These are phyloP conservation scores for Microstroma glucosiphilum DNA, from an alignment of 1,284 basidiomycete species.

Conservation along the genomic window DNA sequence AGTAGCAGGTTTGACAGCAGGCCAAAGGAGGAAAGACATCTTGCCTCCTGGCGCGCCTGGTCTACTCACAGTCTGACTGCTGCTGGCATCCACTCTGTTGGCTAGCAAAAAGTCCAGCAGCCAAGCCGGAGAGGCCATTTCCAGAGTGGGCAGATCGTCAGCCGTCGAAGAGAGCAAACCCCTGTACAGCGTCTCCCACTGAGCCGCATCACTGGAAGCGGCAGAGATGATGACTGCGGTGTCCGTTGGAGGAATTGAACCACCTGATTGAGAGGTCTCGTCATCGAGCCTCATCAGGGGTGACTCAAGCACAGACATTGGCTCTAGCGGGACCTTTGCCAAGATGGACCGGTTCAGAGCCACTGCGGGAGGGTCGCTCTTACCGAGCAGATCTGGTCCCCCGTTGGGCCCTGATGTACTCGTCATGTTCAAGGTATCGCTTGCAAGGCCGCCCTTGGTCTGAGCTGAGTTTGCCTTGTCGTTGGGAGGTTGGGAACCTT, in stretches of 20 bases:
- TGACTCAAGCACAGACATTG: conserved; percentile 22
- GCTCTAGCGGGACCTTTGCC: conserved; percentile 1
- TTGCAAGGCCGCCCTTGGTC: too few species aligned
- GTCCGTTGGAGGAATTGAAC: conserved; percentile 53
- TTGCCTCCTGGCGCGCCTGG: conserved; percentile 14
- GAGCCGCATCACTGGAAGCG: conserved; percentile 64
- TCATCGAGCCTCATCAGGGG: conserved; percentile 55
- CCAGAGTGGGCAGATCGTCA: conserved; percentile 63
- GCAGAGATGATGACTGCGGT: conserved; percentile 75
- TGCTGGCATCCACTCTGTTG: conserved; percentile 29
- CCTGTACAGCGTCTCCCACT: conserved; percentile 69
- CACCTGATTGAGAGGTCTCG: conserved; percentile 59
- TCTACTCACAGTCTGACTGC: conserved; percentile 1
- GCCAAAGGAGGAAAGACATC: background rate
- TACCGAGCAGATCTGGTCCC: background rate
- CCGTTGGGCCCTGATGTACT: too few species aligned
- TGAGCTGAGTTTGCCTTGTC: too few species aligned
- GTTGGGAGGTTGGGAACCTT: too few species aligned
- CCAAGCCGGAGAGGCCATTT: conserved; percentile 78
- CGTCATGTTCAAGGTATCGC: too few species aligned
- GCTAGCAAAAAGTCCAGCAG: conserved; percentile 74
- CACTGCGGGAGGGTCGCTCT: background rate
- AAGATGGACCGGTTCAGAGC: background rate
- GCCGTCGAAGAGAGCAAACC: conserved; percentile 64
- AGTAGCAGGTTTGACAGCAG: background rate